phyloP scores from a whole-genome alignment of 805 yeast species.

The Nakazawaea molendinolei region DNA sequence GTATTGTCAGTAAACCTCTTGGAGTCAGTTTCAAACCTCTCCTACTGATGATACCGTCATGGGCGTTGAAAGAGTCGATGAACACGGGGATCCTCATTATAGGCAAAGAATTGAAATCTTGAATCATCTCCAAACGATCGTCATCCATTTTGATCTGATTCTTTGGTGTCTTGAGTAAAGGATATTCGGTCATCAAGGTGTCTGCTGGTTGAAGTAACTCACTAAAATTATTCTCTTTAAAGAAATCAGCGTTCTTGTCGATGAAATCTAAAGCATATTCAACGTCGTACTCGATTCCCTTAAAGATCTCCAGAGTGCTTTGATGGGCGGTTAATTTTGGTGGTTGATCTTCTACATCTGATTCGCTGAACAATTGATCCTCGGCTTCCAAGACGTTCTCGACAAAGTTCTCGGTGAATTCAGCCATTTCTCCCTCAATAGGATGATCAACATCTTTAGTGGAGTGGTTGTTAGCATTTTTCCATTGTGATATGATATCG shows the following conservation, averaged over 20 bases:
- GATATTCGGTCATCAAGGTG: neutral
- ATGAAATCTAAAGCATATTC: neutral
- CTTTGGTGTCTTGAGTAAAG: conserved; percentile 1
- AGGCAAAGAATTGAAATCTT: conserved; percentile 51
- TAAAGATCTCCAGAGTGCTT: neutral
- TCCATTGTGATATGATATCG: conserved; percentile 14
- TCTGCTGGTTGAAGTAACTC: neutral
- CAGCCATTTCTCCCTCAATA: conserved; percentile 13
- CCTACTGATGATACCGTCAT: conserved; percentile 81
- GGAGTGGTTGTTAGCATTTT: conserved; percentile 16
- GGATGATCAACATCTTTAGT: conserved; percentile 10
- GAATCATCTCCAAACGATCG: conserved; percentile 34
- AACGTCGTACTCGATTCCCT: conserved; percentile 5
- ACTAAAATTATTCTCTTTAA: conserved; percentile 2
- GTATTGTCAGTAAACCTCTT: conserved; percentile 44
- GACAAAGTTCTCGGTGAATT: conserved; percentile 14
- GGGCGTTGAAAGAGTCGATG: conserved; percentile 71
- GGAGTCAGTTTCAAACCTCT: conserved; percentile 49
- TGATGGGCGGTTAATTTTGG: too few species aligned
- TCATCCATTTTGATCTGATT: conserved; percentile 21
- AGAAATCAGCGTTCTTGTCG: conserved; percentile 1
- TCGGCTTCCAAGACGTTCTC: conserved; percentile 10
- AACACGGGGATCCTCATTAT: conserved; percentile 79
- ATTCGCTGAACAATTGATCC: conserved; percentile 2
- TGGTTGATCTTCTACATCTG: neutral